Percentiles rank a stretch among this genome's conserved stretches.
Conservation (phyloP, 441 rosid species). For the Brassica hybrid region DNA sequence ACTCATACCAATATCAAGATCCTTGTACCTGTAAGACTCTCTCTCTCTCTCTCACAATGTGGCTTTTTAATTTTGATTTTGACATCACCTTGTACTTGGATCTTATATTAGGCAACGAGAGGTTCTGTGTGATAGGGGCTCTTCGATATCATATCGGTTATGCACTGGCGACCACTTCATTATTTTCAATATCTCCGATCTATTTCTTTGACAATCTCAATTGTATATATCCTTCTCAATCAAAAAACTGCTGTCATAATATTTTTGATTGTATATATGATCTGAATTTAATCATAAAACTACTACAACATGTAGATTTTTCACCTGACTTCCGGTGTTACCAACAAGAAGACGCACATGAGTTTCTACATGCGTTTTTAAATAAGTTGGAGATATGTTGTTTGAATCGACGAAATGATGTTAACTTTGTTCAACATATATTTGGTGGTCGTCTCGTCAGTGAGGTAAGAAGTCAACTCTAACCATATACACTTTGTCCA, state of each 20-base stretch:
- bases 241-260: not conserved
- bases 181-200: slow-evolving; percentile 52
- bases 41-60: not conserved
- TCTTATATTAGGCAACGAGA: slow-evolving; percentile 29
- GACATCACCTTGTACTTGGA: not conserved
- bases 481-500: not conserved
- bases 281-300: slow-evolving; percentile 47
- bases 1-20: slow-evolving; percentile 43
- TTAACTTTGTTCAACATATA: slow-evolving; percentile 57
- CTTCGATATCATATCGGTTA: slow-evolving; percentile 59
- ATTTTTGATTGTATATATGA: not conserved
- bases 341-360: slow-evolving; percentile 94
- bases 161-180: slow-evolving; percentile 51
- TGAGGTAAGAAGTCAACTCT: slow-evolving; percentile 40
- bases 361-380: slow-evolving; percentile 71
- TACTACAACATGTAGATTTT: slow-evolving; percentile 47
- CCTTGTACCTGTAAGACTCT: slow-evolving; percentile 57
- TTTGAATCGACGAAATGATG: slow-evolving; percentile 43
- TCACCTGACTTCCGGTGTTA: slow-evolving; percentile 59
- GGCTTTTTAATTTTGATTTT: not conserved
- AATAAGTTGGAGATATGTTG: slow-evolving; percentile 74
- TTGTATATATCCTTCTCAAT: slow-evolving; percentile 58
- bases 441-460: slow-evolving; percentile 83
- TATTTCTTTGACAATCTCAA: slow-evolving; percentile 60
- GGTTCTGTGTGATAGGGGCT: slow-evolving; percentile 61